Conservation (phyloP, 192 early-diverging fungal genomes). For the Backusella macrospora region DNA sequence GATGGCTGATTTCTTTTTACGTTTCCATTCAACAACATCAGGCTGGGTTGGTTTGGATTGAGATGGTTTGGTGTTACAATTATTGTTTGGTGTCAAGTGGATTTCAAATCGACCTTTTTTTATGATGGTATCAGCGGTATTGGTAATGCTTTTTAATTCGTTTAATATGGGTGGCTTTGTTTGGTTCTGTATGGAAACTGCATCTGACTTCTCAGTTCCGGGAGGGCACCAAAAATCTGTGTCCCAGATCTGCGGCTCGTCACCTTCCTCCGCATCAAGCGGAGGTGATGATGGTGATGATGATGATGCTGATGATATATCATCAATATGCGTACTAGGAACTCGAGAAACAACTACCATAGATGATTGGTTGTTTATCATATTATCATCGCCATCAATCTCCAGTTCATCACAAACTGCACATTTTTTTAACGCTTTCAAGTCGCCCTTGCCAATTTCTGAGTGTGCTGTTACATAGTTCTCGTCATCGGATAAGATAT, state of each 20-base stretch:
- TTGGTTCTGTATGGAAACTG: not conserved
- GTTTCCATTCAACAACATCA: slow-evolving; percentile 23
- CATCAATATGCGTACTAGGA: not conserved
- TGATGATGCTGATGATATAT: not conserved
- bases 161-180: slow-evolving; percentile 16
- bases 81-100: slow-evolving; percentile 1
- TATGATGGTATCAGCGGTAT: slow-evolving; percentile 8
- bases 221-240: slow-evolving; percentile 3
- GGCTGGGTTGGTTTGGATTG: not conserved
- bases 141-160: slow-evolving; percentile 3
- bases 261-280: not conserved
- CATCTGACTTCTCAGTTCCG: not conserved
- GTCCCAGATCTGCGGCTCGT: slow-evolving; percentile 4
- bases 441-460: not conserved
- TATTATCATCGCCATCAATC: slow-evolving; percentile 1
- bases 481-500: slow-evolving; percentile 31
- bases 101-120: slow-evolving; percentile 31
- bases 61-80: not conserved
- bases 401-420: not conserved
- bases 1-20: not conserved
- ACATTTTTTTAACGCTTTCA: slow-evolving; percentile 1
- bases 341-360: slow-evolving; percentile 5
- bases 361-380: not conserved
- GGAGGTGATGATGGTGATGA: not conserved
- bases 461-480: not conserved